Conservation (phyloP, 208 protist genomes). For the Leishmania aethiopica region DNA sequence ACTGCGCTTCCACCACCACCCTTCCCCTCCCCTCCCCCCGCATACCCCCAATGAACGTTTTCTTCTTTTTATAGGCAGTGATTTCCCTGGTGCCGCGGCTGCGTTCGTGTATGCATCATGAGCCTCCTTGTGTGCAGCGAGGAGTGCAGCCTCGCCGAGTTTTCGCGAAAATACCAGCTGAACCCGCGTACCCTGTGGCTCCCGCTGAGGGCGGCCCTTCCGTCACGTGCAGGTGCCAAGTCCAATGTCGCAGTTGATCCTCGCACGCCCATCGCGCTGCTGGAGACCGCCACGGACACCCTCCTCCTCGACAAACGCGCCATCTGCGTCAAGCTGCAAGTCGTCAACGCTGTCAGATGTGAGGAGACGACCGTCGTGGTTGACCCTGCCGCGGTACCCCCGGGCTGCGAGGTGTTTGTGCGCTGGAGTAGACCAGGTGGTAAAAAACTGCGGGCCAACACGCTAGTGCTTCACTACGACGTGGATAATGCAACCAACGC, state of each 20-base stretch:
- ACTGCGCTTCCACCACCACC: background rate
- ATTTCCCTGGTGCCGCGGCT: background rate
- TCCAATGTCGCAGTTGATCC: conserved; percentile 39
- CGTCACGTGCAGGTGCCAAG: conserved; percentile 20
- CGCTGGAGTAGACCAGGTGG: conserved; percentile 45
- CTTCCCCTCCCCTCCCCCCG: too few relatives aligned
- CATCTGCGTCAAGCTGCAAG: conserved; percentile 26
- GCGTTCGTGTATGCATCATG: conserved; percentile 11
- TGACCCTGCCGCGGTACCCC: conserved; percentile 34
- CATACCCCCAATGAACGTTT: background rate
- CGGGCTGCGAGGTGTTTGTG: conserved; percentile 51
- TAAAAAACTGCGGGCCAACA: conserved; percentile 37
- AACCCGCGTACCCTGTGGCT: conserved; percentile 55
- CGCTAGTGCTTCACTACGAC: conserved; percentile 49
- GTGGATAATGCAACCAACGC: background rate
- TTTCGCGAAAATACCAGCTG: conserved; percentile 39
- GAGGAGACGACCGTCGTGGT: conserved; percentile 13
- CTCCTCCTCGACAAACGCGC: conserved; percentile 22
- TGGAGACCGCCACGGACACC: conserved; percentile 31
- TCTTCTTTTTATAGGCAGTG: background rate
- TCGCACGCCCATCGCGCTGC: conserved; percentile 42
- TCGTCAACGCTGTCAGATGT: conserved; percentile 10
- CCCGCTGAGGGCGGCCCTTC: conserved; percentile 35
- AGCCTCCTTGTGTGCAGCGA: conserved; percentile 21
- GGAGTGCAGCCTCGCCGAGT: conserved; percentile 28